phyloP scores from a whole-genome alignment of 73 alveolate genomes.

The Paramecium octaurelia region DNA sequence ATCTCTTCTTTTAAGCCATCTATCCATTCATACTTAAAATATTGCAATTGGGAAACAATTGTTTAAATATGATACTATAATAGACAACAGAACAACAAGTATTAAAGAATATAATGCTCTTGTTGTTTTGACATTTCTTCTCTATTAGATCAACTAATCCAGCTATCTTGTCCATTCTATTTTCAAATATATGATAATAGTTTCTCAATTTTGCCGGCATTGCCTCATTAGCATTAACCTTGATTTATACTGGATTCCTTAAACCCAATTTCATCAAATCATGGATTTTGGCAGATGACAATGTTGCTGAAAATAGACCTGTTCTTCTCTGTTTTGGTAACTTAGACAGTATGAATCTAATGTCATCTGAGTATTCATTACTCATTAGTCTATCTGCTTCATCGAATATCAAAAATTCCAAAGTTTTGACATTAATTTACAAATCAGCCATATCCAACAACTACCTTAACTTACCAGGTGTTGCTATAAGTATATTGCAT shows the following conservation, averaged over 20 bases:
- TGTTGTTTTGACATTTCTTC: conserved; percentile 52
- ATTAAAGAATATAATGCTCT: conserved; percentile 82
- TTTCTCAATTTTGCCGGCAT: conserved; percentile 60
- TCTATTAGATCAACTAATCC: conserved; percentile 62
- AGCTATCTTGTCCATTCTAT: conserved; percentile 70
- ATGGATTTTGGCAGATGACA: conserved; percentile 91
- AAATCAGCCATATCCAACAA: conserved; percentile 79
- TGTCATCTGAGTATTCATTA: conserved; percentile 83
- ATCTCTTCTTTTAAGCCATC: conserved; percentile 90
- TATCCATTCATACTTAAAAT: conserved; percentile 94
- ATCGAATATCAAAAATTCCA: conserved; percentile 87
- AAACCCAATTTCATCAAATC: conserved; percentile 95
- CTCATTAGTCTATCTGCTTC: conserved; percentile 99
- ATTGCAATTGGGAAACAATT: conserved; percentile 43
- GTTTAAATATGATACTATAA: conserved; percentile 67
- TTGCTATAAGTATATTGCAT: conserved; percentile 95
- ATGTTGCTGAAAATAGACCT: conserved; percentile 99
- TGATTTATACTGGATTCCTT: conserved; percentile 98
- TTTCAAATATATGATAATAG: conserved; percentile 36
- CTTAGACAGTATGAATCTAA: conserved; percentile 72
- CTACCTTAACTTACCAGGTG: conserved; percentile 98
- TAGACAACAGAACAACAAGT: conserved; percentile 96
- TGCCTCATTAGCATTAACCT: conserved; percentile 71
- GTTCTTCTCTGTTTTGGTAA: conserved; percentile 99
- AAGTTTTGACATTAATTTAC: conserved; percentile 68